These are phyloP conservation scores for Ceratobasidium sp. DNA, from an alignment of 1,284 basidiomycete genomes.

Conservation along the genomic window DNA sequence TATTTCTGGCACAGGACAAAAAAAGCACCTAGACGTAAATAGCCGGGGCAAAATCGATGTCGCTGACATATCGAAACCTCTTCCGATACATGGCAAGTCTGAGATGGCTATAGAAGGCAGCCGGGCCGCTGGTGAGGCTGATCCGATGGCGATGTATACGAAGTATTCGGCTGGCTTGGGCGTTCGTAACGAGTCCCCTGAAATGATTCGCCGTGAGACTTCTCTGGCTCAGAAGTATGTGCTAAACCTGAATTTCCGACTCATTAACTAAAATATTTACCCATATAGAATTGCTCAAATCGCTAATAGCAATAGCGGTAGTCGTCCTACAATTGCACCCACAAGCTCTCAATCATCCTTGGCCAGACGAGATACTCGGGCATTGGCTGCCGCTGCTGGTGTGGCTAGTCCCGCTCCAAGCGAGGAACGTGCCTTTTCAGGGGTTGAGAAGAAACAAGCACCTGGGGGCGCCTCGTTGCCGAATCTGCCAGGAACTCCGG, in stretches of 20 bases:
- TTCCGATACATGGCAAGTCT: background rate
- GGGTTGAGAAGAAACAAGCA: conserved; percentile 2
- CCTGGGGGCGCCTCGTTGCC: background rate
- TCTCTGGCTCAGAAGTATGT: conserved; percentile 37
- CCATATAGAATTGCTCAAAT: conserved; percentile 30
- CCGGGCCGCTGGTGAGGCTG: conserved; percentile 5
- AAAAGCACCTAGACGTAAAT: conserved; percentile 16
- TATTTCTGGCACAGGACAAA: conserved; percentile 6
- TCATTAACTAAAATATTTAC: conserved; percentile 4
- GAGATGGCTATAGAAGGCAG: background rate
- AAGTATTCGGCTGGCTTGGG: conserved; percentile 37
- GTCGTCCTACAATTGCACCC: background rate
- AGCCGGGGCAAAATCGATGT: conserved; percentile 33
- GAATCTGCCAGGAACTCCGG: conserved; percentile 16
- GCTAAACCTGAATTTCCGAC: background rate
- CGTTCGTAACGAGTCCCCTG: conserved; percentile 25
- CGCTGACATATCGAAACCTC: conserved; percentile 35
- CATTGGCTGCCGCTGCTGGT: conserved; percentile 35
- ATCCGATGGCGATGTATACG: conserved; percentile 37
- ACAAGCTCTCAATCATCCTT: conserved; percentile 18
- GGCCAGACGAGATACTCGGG: conserved; percentile 34
- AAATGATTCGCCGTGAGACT: conserved; percentile 20
- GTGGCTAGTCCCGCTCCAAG: conserved; percentile 24
- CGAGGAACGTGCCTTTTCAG: conserved; percentile 16
- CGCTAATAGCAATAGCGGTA: conserved; percentile 5